Evolutionary conservation across 164 flowering plant genomes (phyloP), one percentile per base, ranked within the genome.

Genomic region (Berberis thunbergii): DNA sequence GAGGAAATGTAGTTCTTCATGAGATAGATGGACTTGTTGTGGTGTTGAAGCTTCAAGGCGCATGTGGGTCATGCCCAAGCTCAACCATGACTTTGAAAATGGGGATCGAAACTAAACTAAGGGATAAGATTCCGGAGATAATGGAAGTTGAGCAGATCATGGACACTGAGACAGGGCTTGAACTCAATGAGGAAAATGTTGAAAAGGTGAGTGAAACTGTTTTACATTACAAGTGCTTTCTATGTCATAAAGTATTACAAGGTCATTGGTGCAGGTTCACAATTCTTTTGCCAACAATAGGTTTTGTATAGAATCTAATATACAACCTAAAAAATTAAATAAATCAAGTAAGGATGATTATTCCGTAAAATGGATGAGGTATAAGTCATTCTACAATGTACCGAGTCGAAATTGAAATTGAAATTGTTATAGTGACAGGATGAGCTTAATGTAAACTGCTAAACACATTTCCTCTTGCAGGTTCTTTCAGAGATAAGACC

Each of bases 61-160:
- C 98, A 45, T 92, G 98, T 73, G 98, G 98, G 11, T 92, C 98
- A 7, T 92, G 98, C 73, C 96, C 93, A 44, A 89, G 98, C 80
- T 92, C 98, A 60, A 73, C 95, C 10, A 87, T 86, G 96, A 92
- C 98, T 0, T 73, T 92, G 53, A 92, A 79, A 70, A 85, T 81
- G 88, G 98, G 98, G 46, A 92, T 89, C 42, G 93, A 92, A 73
- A 84, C 84, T 49, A 75, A 89, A 2, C 83, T 91, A 13, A 79
- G 83, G 6, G 98, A 91, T 62, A 91, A 91, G 68, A 89, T 91
- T 10, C 96, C 98, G 1, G 92, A 87, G 71, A 89, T 91, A 7
- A 13, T 69, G 74, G 86, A 66, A n/a, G 95, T 91, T n/a, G 95
- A 92, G 70, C 98, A 92, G 75, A 87, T 89, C 43, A 63, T 82